Percentiles rank a stretch among this genome's conserved stretches.
Evolutionary conservation across 345 rosid genomes (phyloP).

Genomic region (Euphorbia pulcherrima): DNA sequence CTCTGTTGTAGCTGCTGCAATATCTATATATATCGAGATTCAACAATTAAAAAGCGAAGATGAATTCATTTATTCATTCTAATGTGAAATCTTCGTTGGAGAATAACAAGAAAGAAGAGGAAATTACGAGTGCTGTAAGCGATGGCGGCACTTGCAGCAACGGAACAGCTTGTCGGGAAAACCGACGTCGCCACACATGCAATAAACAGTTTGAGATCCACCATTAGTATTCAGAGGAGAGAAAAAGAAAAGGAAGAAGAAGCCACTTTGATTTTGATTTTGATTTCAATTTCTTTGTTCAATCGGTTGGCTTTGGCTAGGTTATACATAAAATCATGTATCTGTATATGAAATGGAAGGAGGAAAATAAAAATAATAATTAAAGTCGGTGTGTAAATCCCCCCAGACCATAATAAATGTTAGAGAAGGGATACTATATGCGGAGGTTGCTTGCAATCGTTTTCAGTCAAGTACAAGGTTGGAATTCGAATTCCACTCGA

Average conservation of each 20-base stretch:
- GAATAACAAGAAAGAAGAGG: not conserved
- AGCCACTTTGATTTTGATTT: not conserved
- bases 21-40: slow-evolving; percentile 49
- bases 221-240: slow-evolving; percentile 37
- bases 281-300: not conserved
- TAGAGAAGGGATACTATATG: not conserved
- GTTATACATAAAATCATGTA: not conserved
- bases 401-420: slow-evolving; percentile 4
- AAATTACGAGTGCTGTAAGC: slow-evolving; percentile 78
- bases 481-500: too few relatives aligned
- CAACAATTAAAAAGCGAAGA: not conserved
- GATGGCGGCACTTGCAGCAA: slow-evolving; percentile 78
- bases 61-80: slow-evolving; percentile 29
- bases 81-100: not conserved
- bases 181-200: slow-evolving; percentile 99
- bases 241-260: not conserved
- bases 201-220: slow-evolving; percentile 80
- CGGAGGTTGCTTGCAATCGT: slow-evolving; percentile 85
- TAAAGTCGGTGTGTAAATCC: slow-evolving; percentile 37
- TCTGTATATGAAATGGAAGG: not conserved
- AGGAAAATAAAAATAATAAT: not conserved
- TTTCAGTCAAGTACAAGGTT: slow-evolving; percentile 63
- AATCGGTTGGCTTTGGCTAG: not conserved
- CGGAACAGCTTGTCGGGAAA: slow-evolving; percentile 93
- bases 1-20: slow-evolving; percentile 84